Conservation (phyloP, 345 rosid species). For the Gossypium arboreum region DNA sequence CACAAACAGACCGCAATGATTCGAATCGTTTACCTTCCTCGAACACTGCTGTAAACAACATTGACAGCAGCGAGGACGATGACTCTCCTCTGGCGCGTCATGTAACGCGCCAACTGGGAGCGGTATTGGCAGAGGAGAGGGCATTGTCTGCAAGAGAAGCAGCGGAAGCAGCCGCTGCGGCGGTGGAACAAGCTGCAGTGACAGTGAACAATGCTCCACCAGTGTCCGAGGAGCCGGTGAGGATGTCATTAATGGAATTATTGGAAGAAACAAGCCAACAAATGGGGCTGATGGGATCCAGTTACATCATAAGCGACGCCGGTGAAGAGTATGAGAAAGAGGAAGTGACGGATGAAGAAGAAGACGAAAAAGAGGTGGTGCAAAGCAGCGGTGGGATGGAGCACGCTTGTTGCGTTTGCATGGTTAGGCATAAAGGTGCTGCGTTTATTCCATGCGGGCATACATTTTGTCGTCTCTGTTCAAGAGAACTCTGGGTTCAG, state of each 20-base stretch:
- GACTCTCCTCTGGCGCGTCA: conserved; percentile 30
- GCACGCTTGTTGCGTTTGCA: conserved; percentile 72
- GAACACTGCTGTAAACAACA: conserved; percentile 18
- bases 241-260: conserved; percentile 87
- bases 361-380: conserved; percentile 14
- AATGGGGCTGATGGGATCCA: conserved; percentile 58
- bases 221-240: conserved; percentile 33
- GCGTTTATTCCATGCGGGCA: conserved; percentile 91
- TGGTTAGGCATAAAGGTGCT: conserved; percentile 79
- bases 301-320: conserved; percentile 53
- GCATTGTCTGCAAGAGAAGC: conserved; percentile 82
- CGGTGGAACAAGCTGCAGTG: conserved; percentile 25
- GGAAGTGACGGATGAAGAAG: conserved; percentile 38
- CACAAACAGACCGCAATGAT: conserved; percentile 48
- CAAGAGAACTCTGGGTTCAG: conserved; percentile 88
- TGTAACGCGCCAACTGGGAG: conserved; percentile 32
- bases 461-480: conserved; percentile 82
- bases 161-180: conserved; percentile 50
- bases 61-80: conserved; percentile 28
- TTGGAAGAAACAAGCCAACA: conserved; percentile 76
- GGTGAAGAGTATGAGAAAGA: conserved; percentile 34
- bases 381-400: conserved; percentile 37
- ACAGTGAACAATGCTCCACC: not conserved
- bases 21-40: conserved; percentile 31
- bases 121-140: conserved; percentile 58